These are phyloP conservation scores for Astrocystis sublimbata DNA, from an alignment of 495 filamentous ascomycete genomes.

Conservation along the genomic window DNA sequence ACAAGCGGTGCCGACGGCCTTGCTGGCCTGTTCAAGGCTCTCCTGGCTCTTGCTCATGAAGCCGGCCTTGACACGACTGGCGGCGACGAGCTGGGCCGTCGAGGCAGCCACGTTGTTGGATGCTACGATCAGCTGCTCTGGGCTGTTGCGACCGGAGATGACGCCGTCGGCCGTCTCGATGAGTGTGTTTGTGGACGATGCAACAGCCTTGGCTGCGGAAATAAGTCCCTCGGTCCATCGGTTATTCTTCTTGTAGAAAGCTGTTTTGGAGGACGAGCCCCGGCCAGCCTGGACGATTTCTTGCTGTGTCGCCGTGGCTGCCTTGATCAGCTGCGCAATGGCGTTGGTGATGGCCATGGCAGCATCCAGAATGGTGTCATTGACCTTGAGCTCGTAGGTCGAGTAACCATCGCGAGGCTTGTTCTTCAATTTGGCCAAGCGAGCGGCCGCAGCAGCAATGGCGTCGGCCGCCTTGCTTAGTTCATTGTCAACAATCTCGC, in stretches of 20 bases:
- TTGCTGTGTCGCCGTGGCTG: slow-evolving; percentile 88
- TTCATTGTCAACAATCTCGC: slow-evolving; percentile 90
- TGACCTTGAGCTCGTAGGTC: slow-evolving; percentile 94
- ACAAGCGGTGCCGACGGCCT: slow-evolving; percentile 89
- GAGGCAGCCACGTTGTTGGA: slow-evolving; percentile 95
- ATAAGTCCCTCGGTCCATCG: slow-evolving; percentile 98
- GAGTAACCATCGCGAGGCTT: slow-evolving; percentile 92
- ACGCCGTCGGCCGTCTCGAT: slow-evolving; percentile 98
- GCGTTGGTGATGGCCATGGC: slow-evolving; percentile 96
- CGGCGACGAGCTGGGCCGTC: slow-evolving; percentile 94
- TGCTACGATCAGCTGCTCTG: slow-evolving; percentile 96
- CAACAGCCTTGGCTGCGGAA: slow-evolving; percentile 94
- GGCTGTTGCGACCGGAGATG: slow-evolving; percentile 83
- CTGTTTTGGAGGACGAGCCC: slow-evolving; percentile 82
- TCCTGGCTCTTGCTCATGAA: slow-evolving; percentile 98
- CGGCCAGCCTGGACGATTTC: slow-evolving; percentile 97
- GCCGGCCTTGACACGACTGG: slow-evolving; percentile 91
- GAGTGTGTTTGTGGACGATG: slow-evolving; percentile 84
- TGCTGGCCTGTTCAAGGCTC: slow-evolving; percentile 83
- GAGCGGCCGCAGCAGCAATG: slow-evolving; percentile 86
- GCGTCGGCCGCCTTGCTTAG: slow-evolving; percentile 92
- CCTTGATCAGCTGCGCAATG: slow-evolving; percentile 94
- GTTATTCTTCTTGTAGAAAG: slow-evolving; percentile 98
- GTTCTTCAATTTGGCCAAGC: slow-evolving; percentile 85
- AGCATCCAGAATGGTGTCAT: slow-evolving; percentile 91